Evolutionary conservation across 306 rosid genomes (phyloP).

Genomic region (Malus orientalis): DNA sequence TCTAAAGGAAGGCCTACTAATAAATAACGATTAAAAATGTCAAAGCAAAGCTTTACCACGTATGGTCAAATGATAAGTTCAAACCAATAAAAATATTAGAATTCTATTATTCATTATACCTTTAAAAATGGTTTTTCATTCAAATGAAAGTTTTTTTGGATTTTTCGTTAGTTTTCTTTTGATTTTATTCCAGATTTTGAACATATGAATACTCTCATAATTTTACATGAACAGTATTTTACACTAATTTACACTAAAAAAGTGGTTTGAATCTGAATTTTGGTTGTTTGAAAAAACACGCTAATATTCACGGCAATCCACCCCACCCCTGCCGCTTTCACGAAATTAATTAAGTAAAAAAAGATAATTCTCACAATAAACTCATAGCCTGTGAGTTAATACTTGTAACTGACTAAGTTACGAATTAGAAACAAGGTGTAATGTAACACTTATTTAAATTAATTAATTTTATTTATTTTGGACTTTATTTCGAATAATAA

Average conservation of each 20-base stretch:
- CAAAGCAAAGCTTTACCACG: neutral
- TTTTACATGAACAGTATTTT: no score
- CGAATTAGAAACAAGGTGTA: neutral
- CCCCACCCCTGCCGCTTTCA: no score
- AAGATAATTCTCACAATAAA: neutral
- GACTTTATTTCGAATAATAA: neutral
- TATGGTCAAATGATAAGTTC: neutral
- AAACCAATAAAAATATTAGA: neutral
- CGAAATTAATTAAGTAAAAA: no score
- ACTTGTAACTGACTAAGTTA: neutral
- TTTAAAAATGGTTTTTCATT: no score
- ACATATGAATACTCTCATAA: no score
- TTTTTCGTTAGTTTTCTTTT: no score
- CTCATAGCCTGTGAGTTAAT: neutral
- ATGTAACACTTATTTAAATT: neutral
- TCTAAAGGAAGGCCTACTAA: neutral
- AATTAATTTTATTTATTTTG: neutral
- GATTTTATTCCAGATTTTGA: neutral
- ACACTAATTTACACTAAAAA: no score
- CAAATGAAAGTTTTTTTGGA: no score
- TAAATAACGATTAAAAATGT: neutral
- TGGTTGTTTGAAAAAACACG: no score
- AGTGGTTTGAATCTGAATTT: no score
- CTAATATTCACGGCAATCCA: no score
- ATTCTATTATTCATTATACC: neutral